These are phyloP conservation scores for Fraxinus floribunda DNA, from an alignment of 305 asterid species.

Conservation along the genomic window DNA sequence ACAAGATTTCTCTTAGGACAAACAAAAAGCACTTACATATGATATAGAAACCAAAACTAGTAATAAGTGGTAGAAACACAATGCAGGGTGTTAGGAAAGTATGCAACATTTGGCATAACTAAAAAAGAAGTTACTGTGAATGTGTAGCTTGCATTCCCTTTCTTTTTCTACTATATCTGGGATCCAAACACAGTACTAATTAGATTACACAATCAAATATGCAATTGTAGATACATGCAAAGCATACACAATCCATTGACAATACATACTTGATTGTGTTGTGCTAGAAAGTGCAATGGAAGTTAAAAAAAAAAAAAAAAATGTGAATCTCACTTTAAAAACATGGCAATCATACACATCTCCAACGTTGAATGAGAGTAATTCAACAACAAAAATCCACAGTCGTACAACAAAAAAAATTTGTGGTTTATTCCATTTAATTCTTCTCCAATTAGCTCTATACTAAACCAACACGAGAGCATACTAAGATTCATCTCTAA, in stretches of 20 bases:
- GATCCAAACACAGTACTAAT: background rate
- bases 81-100: background rate
- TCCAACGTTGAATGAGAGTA: background rate
- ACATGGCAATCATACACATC: conserved; percentile 5
- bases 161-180: background rate
- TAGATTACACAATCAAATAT: conserved; percentile 1
- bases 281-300: background rate
- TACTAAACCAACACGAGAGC: conserved; percentile 14
- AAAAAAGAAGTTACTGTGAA: background rate
- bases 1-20: conserved; percentile 10
- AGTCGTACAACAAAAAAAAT: background rate
- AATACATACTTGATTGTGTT: background rate
- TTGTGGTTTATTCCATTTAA: background rate
- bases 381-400: background rate
- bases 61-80: background rate
- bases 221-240: background rate
- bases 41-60: background rate
- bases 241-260: background rate
- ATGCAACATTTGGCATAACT: background rate
- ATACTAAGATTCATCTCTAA: background rate
- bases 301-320: background rate
- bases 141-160: background rate
- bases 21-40: background rate
- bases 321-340: background rate
- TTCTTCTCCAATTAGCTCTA: background rate